Percentiles rank a stretch among this genome's conserved stretches.
Evolutionary conservation across 2,329 filamentous ascomycete genomes (phyloP).

Genomic region (Helotiales sp.): DNA sequence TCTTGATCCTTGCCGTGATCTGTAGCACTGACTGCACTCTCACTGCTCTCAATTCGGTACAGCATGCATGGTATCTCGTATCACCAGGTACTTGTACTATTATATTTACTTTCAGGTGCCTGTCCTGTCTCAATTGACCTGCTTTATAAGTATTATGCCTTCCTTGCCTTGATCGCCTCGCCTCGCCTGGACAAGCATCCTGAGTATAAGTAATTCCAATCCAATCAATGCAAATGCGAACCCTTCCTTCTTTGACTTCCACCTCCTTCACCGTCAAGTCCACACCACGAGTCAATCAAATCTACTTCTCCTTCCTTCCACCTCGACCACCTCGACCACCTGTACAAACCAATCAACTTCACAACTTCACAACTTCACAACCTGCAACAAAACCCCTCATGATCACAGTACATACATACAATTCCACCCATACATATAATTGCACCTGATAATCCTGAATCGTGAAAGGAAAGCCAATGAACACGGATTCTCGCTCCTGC

Average conservation of each 20-base stretch:
- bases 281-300: neutral
- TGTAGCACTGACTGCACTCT: no score
- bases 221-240: constrained; percentile 8
- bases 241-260: neutral
- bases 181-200: neutral
- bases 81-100: no score
- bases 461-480: constrained; percentile 1
- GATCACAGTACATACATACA: neutral
- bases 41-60: no score
- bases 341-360: neutral
- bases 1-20: neutral
- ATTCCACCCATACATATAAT: neutral
- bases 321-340: no score
- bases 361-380: neutral
- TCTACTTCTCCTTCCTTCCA: no score
- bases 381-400: neutral
- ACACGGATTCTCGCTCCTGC: neutral
- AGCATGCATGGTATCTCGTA: no score
- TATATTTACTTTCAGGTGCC: neutral
- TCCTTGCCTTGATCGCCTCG: neutral
- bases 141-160: neutral
- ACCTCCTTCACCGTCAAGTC: neutral
- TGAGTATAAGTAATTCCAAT: constrained; percentile 7
- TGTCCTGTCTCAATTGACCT: no score
- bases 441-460: neutral